Conservation (phyloP, 139 green algal species). For the Picochlorum sp. region DNA sequence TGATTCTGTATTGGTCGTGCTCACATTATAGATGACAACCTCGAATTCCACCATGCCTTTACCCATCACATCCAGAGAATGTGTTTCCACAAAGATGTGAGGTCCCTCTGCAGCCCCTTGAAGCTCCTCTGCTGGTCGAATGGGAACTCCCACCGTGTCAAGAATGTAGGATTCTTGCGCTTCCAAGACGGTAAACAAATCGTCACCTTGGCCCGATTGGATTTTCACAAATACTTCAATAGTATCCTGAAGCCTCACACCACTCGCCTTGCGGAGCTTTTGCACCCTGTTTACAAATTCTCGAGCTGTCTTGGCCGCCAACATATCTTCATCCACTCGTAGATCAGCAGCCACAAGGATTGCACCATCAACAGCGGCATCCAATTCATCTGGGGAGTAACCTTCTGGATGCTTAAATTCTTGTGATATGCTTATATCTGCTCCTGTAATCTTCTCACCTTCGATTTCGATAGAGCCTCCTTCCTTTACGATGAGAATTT, state of each 20-base stretch:
- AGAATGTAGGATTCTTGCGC: background rate
- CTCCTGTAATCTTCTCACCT: constrained; percentile 44
- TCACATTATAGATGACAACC: too few relatives aligned
- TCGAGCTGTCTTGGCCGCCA: constrained; percentile 61
- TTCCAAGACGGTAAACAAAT: background rate
- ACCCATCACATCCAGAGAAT: too few relatives aligned
- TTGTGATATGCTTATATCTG: constrained; percentile 74
- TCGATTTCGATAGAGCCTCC: constrained; percentile 44
- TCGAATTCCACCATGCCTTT: too few relatives aligned
- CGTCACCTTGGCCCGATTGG: background rate
- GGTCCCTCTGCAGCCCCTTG: too few relatives aligned
- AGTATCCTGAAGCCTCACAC: constrained; percentile 52
- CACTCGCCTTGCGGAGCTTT: constrained; percentile 86
- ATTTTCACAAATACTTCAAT: constrained; percentile 55
- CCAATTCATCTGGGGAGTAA: constrained; percentile 43
- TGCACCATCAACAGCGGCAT: constrained; percentile 72
- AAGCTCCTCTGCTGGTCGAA: too few relatives aligned
- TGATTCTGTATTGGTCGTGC: too few relatives aligned
- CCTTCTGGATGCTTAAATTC: constrained; percentile 66
- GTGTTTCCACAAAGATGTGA: too few relatives aligned
- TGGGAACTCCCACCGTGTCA: background rate
- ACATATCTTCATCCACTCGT: constrained; percentile 42
- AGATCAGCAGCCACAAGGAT: constrained; percentile 92
- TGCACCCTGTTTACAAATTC: constrained; percentile 95
- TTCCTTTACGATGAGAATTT: constrained; percentile 58